Evolutionary conservation across 768 basidiomycete species (phyloP).

Genomic region (Psilocybe cyanescens): DNA sequence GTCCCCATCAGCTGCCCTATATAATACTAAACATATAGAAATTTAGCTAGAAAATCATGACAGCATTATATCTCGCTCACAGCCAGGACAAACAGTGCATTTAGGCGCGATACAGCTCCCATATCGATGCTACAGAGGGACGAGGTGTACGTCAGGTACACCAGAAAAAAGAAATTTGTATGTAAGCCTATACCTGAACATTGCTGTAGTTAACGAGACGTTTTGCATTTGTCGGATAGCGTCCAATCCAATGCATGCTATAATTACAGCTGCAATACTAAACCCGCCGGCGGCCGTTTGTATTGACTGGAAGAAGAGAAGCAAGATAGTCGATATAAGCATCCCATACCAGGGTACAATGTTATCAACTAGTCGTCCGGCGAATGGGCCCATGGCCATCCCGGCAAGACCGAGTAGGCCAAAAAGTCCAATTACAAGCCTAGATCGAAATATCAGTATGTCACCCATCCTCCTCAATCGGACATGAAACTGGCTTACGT

Average conservation of each 20-base stretch:
- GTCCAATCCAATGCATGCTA: slow-evolving; percentile 65
- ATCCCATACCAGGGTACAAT: slow-evolving; percentile 71
- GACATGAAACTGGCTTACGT: slow-evolving; percentile 45
- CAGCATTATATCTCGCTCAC: slow-evolving; percentile 32
- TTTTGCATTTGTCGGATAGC: slow-evolving; percentile 64
- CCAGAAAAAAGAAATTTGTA: background rate
- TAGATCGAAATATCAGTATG: slow-evolving; percentile 3
- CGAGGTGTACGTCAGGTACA: background rate
- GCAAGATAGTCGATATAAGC: slow-evolving; percentile 47
- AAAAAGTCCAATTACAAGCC: slow-evolving; percentile 59
- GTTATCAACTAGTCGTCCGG: slow-evolving; percentile 61
- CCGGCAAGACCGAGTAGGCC: slow-evolving; percentile 64
- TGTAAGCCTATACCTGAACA: slow-evolving; percentile 42
- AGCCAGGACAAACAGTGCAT: slow-evolving; percentile 66
- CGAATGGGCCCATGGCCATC: slow-evolving; percentile 60
- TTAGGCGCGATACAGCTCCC: slow-evolving; percentile 59
- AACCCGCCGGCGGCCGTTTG: slow-evolving; percentile 63
- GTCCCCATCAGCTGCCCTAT: slow-evolving; percentile 78
- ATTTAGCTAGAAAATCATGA: background rate
- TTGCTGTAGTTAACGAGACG: slow-evolving; percentile 55
- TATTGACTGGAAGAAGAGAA: slow-evolving; percentile 53
- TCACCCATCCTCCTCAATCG: background rate
- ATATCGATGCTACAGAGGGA: slow-evolving; percentile 21
- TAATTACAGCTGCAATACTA: slow-evolving; percentile 60
- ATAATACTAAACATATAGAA: slow-evolving; percentile 41